Percentiles rank a stretch among this genome's conserved stretches.
Evolutionary conservation across 2,329 filamentous ascomycete species (phyloP).

Genomic region (Claviceps maximensis): DNA sequence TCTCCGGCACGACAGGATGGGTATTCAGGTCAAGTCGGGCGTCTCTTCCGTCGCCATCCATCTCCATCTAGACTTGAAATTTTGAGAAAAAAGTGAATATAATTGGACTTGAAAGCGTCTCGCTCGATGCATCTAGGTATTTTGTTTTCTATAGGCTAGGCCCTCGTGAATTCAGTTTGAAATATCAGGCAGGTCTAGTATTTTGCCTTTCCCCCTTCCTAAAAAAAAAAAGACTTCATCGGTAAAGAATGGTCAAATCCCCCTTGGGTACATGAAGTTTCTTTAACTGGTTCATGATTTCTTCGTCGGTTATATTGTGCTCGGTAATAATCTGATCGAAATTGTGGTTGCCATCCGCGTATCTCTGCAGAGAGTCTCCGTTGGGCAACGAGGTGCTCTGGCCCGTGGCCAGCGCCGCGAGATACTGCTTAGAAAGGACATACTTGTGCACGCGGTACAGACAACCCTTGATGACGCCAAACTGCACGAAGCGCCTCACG

Average conservation of each 20-base stretch:
- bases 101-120: too few relatives aligned
- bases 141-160: too few relatives aligned
- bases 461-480: constrained; percentile 90
- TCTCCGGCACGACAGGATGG: not conserved
- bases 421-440: constrained; percentile 54
- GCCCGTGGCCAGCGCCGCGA: constrained; percentile 42
- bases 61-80: not conserved
- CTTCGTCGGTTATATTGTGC: constrained; percentile 53
- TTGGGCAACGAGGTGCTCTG: constrained; percentile 28
- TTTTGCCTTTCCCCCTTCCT: too few relatives aligned
- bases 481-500: constrained; percentile 82
- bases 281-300: constrained; percentile 57
- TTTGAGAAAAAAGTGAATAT: not conserved
- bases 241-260: constrained; percentile 41
- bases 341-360: constrained; percentile 60
- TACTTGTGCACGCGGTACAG: constrained; percentile 90
- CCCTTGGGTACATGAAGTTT: constrained; percentile 37
- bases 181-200: too few relatives aligned
- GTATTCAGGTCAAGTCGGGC: too few relatives aligned
- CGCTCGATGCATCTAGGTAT: too few relatives aligned
- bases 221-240: not conserved
- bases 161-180: too few relatives aligned
- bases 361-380: constrained; percentile 46
- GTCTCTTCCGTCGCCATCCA: not conserved
- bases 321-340: constrained; percentile 78